phyloP scores from a whole-genome alignment of 2,329 filamentous ascomycete genomes.

The Coleophoma cylindrospora region DNA sequence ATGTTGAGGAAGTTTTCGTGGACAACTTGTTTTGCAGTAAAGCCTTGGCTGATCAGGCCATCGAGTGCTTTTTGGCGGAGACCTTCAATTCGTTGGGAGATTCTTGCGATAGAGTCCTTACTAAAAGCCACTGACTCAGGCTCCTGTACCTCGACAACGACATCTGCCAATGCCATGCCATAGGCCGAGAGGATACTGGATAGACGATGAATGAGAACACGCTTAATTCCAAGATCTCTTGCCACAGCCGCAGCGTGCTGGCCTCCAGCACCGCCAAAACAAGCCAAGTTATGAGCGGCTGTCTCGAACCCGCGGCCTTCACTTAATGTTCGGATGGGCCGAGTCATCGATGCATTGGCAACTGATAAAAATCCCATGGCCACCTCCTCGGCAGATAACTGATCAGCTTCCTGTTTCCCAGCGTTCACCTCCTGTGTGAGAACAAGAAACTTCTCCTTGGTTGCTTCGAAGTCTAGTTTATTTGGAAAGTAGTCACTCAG shows the following conservation, averaged over 20 bases:
- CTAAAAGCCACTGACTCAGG: constrained; percentile 45
- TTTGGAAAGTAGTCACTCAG: constrained; percentile 91
- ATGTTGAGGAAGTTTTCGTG: constrained; percentile 92
- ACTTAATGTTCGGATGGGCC: constrained; percentile 84
- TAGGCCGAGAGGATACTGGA: constrained; percentile 88
- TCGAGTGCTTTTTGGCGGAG: too few species aligned
- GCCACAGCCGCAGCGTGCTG: constrained; percentile 89
- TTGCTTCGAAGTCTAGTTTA: constrained; percentile 71
- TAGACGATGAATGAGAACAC: constrained; percentile 82
- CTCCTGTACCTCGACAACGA: constrained; percentile 86
- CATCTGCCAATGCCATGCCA: constrained; percentile 87
- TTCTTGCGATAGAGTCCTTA: constrained; percentile 32
- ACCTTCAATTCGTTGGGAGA: too few species aligned
- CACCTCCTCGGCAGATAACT: constrained; percentile 76
- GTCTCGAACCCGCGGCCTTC: constrained; percentile 92
- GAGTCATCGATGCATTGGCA: constrained; percentile 86
- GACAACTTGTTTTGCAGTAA: constrained; percentile 55
- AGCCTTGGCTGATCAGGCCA: too few species aligned
- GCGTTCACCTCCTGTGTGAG: constrained; percentile 73
- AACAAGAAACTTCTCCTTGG: constrained; percentile 68
- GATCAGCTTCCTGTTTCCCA: constrained; percentile 54
- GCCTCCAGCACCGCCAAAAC: constrained; percentile 86
- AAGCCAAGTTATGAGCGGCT: constrained; percentile 80
- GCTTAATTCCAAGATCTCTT: constrained; percentile 74
- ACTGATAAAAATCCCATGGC: constrained; percentile 87